phyloP scores from a whole-genome alignment of 192 early-diverging fungal genomes.

The Linnemannia exigua region DNA sequence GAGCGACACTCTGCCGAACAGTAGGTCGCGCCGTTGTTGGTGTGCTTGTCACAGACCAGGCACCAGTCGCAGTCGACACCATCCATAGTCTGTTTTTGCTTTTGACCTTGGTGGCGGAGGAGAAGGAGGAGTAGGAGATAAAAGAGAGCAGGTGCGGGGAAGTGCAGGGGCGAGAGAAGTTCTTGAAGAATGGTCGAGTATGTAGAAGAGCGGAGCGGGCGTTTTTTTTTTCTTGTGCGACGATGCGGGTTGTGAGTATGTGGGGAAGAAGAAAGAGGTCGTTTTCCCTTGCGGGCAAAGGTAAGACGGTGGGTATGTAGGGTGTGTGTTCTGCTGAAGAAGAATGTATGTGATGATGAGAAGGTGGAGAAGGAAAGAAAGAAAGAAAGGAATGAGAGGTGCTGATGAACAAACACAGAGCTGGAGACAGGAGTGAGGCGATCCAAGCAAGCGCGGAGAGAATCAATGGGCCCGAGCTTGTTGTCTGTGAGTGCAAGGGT shows the following conservation, averaged over 20 bases:
- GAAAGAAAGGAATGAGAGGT: not conserved
- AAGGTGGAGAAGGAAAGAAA: not conserved
- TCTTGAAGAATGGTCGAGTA: not conserved
- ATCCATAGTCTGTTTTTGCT: slow-evolving; percentile 31
- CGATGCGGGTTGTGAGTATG: not conserved
- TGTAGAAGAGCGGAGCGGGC: not conserved
- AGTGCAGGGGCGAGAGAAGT: not conserved
- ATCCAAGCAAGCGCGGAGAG: not conserved
- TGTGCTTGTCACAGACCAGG: slow-evolving; percentile 56
- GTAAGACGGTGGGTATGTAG: not conserved
- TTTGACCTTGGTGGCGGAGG: not conserved
- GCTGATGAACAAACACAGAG: not conserved
- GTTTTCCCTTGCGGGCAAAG: not conserved
- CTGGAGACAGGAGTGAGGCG: not conserved
- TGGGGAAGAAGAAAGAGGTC: not conserved
- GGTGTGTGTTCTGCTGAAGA: too few species aligned
- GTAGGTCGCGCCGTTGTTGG: slow-evolving; percentile 43
- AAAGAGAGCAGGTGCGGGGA: not conserved
- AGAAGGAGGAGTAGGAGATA: not conserved
- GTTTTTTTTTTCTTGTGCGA: slow-evolving; percentile 9
- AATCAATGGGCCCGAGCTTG: not conserved
- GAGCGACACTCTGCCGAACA: slow-evolving; percentile 51
- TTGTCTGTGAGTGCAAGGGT: not conserved
- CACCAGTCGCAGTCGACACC: slow-evolving; percentile 59
- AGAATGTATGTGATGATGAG: too few species aligned